These are phyloP conservation scores for Moesziomyces sp. DNA, from an alignment of 1,284 basidiomycete species.

Conservation along the genomic window DNA sequence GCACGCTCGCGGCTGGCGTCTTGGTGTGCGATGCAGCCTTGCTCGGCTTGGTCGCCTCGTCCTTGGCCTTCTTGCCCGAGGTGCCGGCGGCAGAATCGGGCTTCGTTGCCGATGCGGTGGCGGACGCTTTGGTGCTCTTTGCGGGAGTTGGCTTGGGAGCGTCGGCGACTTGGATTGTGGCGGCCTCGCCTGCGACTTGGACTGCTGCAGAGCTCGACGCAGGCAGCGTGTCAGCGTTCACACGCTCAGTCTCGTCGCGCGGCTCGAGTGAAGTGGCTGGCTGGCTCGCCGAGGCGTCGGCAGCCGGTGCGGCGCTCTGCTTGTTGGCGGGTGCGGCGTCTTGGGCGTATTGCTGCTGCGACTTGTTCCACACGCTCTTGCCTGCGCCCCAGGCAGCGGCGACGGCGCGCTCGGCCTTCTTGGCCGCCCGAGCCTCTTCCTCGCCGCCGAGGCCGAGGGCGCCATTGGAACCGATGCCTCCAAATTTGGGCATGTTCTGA, in stretches of 20 bases:
- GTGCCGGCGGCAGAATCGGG: neutral
- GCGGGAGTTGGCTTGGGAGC: neutral
- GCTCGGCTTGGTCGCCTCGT: constrained; percentile 9
- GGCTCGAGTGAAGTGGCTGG: neutral
- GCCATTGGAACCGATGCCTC: constrained; percentile 32
- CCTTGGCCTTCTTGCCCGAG: constrained; percentile 8
- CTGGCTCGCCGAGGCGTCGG: neutral
- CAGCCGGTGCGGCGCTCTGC: neutral
- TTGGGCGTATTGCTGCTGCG: constrained; percentile 16
- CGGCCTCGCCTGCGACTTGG: neutral
- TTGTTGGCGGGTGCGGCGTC: neutral
- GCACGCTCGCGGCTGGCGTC: constrained; percentile 6
- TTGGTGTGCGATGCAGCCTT: constrained; percentile 9
- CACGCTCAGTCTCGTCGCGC: neutral
- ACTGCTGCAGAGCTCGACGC: neutral
- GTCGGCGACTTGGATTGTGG: neutral
- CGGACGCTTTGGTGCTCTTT: neutral
- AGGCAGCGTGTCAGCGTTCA: neutral
- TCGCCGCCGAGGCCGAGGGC: constrained; percentile 23
- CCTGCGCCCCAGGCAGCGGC: constrained; percentile 50
- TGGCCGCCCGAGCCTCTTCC: constrained; percentile 29
- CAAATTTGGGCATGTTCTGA: constrained; percentile 50
- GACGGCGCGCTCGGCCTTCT: constrained; percentile 48
- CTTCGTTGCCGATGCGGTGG: neutral
- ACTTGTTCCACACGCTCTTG: constrained; percentile 44